Evolutionary conservation across 495 filamentous ascomycete genomes (phyloP).

Genomic region (Lepraria neglecta): DNA sequence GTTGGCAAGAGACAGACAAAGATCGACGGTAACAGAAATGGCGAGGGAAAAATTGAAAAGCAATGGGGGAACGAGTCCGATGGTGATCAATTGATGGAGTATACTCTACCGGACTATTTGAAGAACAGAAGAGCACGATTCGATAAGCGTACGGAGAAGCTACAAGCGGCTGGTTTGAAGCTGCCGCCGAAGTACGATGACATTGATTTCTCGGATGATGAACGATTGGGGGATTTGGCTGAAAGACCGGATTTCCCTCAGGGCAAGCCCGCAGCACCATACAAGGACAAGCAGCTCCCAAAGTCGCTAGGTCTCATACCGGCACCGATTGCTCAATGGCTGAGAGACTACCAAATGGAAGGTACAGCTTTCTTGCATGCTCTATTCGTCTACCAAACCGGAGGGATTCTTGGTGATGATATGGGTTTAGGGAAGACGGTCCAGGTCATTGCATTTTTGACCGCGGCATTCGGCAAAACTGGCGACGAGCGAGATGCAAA

Average conservation of each 20-base stretch:
- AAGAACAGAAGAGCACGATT: constrained; percentile 47
- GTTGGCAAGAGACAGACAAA: constrained; percentile 32
- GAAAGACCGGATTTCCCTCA: constrained; percentile 65
- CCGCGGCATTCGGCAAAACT: constrained; percentile 90
- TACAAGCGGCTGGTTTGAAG: constrained; percentile 63
- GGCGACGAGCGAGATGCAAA: constrained; percentile 84
- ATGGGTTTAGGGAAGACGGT: constrained; percentile 98
- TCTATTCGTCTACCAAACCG: constrained; percentile 85
- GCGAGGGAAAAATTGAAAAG: constrained; percentile 31
- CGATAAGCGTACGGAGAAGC: constrained; percentile 46
- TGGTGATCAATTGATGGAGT: constrained; percentile 53
- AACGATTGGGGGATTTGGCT: constrained; percentile 52
- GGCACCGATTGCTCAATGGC: constrained; percentile 84
- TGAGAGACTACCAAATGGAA: constrained; percentile 84
- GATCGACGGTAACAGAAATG: constrained; percentile 14
- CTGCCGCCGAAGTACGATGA: constrained; percentile 76
- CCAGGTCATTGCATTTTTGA: constrained; percentile 91
- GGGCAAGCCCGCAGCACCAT: constrained; percentile 55
- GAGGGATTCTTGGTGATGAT: constrained; percentile 87
- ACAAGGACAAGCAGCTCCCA: constrained; percentile 67
- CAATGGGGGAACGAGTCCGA: constrained; percentile 45
- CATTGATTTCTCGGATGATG: constrained; percentile 83
- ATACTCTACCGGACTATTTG: constrained; percentile 53
- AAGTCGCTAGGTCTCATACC: constrained; percentile 80
- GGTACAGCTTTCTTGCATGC: constrained; percentile 84